Evolutionary conservation across 2,329 filamentous ascomycete genomes (phyloP).

Genomic region (Coniochaeta sp.): DNA sequence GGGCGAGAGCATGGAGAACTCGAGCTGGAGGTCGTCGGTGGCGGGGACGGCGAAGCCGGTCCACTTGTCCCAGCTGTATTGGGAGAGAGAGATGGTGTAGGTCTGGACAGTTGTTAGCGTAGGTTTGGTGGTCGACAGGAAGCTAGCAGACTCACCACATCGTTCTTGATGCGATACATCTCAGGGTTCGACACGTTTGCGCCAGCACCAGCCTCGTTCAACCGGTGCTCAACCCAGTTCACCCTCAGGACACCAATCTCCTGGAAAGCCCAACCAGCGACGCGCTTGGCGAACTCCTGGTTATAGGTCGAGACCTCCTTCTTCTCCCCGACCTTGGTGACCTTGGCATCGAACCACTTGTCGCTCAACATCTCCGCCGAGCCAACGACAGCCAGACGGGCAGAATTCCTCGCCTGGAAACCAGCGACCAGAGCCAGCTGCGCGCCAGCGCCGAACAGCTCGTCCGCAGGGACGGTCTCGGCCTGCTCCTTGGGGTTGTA

Average conservation of each 20-base stretch:
- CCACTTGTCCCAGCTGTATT: constrained; percentile 71
- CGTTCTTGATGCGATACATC: constrained; percentile 94
- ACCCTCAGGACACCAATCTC: constrained; percentile 86
- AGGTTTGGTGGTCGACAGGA: constrained; percentile 1
- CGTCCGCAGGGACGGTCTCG: constrained; percentile 54
- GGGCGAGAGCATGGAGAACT: constrained; percentile 97
- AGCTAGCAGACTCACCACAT: constrained; percentile 64
- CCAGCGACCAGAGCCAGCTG: constrained; percentile 82
- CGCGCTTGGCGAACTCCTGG: constrained; percentile 73
- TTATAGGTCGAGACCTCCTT: constrained; percentile 63
- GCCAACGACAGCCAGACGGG: constrained; percentile 78
- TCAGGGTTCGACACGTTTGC: constrained; percentile 64
- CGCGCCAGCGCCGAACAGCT: constrained; percentile 75
- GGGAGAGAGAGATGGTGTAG: constrained; percentile 83
- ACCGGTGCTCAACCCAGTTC: constrained; percentile 73
- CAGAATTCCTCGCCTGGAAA: constrained; percentile 88
- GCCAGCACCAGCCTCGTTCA: constrained; percentile 43
- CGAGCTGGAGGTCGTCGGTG: constrained; percentile 76
- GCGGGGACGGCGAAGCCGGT: constrained; percentile 63
- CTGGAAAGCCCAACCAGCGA: constrained; percentile 95
- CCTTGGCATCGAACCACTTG: constrained; percentile 78
- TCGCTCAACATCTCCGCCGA: constrained; percentile 83
- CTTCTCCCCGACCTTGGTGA: constrained; percentile 50
- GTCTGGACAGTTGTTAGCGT: constrained; percentile 44
- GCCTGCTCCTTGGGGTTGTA: constrained; percentile 88